Evolutionary conservation across 2,329 filamentous ascomycete species (phyloP), one percentile per base, ranked within the genome.

Genomic region (Colletotrichum sp.): DNA sequence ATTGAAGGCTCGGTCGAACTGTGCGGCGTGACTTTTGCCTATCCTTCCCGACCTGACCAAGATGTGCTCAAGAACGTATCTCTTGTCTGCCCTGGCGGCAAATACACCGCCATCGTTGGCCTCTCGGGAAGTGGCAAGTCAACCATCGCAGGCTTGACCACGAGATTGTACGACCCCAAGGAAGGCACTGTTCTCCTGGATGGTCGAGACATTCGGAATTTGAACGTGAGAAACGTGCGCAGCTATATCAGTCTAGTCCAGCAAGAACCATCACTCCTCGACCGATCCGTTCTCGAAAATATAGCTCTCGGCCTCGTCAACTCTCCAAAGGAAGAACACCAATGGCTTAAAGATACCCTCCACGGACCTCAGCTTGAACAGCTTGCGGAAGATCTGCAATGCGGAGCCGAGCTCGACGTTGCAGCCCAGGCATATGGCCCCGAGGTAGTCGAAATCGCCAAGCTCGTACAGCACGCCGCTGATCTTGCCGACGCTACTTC

Each of bases 91-190:
- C 91, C 79, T n/a, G 83, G 86, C 25, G 85, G 86, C 39, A 87
- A 89, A 78, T 84, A 87, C 76, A 92, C 90, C 0, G 91, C 90
- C 5, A 86, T 92, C 36, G 90, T 92, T 3, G 91, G 91, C 0
- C 86, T 90, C 1, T 92, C 89, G 1, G 91, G 91, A 2, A 90
- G 88, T 71, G 90, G 90, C 4, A 92, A 92, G 77, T 91, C 89
- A 8, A 92, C 90, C 3, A 84, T 92, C 49, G 88, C 90, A 3
- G 88, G 87, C 6, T 83, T 93, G 4, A 81, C 91, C 1, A 88
- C 90, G 49, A 86, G 92, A 49, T 86, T 93, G 36, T 93, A 93
- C 77, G 89, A 92, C 69, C 89, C 90, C 0, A 86, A 86, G 1
- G 82, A 84, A 6, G 91, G 91, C 4, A 79, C 79, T 0, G 83